Base-by-base conservation (phyloP, 805 yeast genomes). In the Suhomyces xylopsoci region DNA sequence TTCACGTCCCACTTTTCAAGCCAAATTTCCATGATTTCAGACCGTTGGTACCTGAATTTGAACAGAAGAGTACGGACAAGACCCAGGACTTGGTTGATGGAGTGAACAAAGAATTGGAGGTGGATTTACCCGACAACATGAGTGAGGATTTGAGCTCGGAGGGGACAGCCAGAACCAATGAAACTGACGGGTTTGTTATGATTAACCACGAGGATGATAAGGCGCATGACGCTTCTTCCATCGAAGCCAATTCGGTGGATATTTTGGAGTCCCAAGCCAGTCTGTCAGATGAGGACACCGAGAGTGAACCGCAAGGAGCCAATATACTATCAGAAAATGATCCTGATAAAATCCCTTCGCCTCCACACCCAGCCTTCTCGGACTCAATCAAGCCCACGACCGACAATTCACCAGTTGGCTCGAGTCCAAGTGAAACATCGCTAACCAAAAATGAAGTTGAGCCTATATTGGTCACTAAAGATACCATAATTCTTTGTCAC, bases 401-500 rank as follows among this genome's bases (percentile, higher is more conserved):
- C 45, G 58, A 57, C 9, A 63, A 63, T 42, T 61, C 68, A 1
- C 54, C 62, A 7, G 51, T 50, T 19, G 57, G 52, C 5, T 48
- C 51, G 2, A 14, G 28, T 14, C 36, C 44, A 12, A 24, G 49
- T 17, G 50, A 36, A 32, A 34, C 28, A 28, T 12, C 44, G 9
- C 24, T 17, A 38, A 10, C 17, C 7, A n/a, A 12, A 10, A n/a
- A 10, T 2, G 17, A 25, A n/a, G 34, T 10, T 2, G 20, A 52
- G 47, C 62, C 66, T 4, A 45, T 36, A 1, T 59, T 69, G 40
- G 56, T 71, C 7, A 56, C 54, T 2, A 55, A 51, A 52, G 46
- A 60, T 53, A 43, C 64, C 63, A 57, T 70, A 24, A 62, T 75
- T 15, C 79, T 88, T 4, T 85, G 92, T 64, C 87, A 88, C 58